A percentile compares a stretch with the other conserved stretches of the same genome.
phyloP scores from a whole-genome alignment of 129 eudicot species.

The Lonicera japonica region DNA sequence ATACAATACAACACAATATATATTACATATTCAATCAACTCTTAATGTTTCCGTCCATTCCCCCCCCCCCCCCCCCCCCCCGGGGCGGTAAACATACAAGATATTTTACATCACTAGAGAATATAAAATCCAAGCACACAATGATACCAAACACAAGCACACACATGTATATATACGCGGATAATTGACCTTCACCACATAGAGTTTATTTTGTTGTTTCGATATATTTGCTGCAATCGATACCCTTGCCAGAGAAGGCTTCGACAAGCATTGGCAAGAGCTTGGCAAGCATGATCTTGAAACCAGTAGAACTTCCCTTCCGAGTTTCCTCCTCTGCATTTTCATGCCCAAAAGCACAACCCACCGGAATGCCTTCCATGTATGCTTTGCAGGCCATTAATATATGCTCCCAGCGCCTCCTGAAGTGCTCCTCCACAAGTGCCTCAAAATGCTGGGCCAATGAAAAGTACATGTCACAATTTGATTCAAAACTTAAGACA shows the following conservation, averaged over 20 bases:
- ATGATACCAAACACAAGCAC: too few species aligned
- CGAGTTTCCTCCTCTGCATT: conserved; percentile 24
- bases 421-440: conserved; percentile 22
- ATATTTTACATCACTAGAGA: too few species aligned
- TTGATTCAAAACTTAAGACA: too few species aligned
- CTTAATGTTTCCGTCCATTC: too few species aligned
- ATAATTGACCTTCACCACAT: not conserved
- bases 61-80: too few species aligned
- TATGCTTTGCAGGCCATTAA: conserved; percentile 22
- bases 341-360: conserved; percentile 18
- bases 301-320: conserved; percentile 58
- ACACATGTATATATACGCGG: too few species aligned
- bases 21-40: too few species aligned
- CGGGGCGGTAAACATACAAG: too few species aligned
- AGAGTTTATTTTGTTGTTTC: conserved; percentile 6
- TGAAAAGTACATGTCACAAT: too few species aligned
- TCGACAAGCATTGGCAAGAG: conserved; percentile 74
- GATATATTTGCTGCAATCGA: conserved; percentile 40
- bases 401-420: conserved; percentile 1
- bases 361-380: conserved; percentile 21
- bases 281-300: conserved; percentile 73
- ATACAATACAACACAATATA: too few species aligned
- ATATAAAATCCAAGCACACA: too few species aligned
- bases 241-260: conserved; percentile 58
- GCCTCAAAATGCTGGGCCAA: conserved; percentile 19